A percentile compares a stretch with the other conserved stretches of the same genome.
Conservation (phyloP, 345 rosid genomes). For the Eucalyptus lansdowneana region DNA sequence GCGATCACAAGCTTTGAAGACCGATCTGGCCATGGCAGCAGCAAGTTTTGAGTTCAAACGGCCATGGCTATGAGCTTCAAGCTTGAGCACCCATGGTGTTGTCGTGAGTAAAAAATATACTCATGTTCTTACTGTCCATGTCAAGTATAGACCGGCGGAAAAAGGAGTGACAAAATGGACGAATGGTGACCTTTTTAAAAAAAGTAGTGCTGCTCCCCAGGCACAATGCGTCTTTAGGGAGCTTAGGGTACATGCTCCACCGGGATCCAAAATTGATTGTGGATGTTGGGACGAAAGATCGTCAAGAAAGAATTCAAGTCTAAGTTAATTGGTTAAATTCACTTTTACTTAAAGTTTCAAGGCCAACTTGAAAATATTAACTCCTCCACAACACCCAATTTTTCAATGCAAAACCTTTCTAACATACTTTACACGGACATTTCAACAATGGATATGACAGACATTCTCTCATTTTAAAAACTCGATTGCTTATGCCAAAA, state of each 20-base stretch:
- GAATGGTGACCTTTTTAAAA: neutral
- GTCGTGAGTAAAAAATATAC: neutral
- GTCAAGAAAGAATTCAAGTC: neutral
- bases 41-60: neutral
- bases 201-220: neutral
- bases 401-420: neutral
- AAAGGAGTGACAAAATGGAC: neutral
- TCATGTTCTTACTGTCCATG: neutral
- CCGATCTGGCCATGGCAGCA: neutral
- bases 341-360: neutral
- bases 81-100: neutral
- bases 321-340: fast-evolving
- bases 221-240: neutral
- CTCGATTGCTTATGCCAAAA: neutral
- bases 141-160: neutral
- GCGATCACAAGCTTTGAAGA: neutral
- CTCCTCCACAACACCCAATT: neutral
- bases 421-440: neutral
- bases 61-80: neutral
- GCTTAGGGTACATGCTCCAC: neutral
- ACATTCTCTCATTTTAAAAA: neutral
- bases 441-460: neutral
- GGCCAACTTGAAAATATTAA: neutral
- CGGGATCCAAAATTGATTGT: neutral
- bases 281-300: neutral